A percentile compares a stretch with the other conserved stretches of the same genome.
These are phyloP conservation scores for Podaxis mareebaensis DNA, from an alignment of 768 basidiomycete genomes.

Conservation along the genomic window DNA sequence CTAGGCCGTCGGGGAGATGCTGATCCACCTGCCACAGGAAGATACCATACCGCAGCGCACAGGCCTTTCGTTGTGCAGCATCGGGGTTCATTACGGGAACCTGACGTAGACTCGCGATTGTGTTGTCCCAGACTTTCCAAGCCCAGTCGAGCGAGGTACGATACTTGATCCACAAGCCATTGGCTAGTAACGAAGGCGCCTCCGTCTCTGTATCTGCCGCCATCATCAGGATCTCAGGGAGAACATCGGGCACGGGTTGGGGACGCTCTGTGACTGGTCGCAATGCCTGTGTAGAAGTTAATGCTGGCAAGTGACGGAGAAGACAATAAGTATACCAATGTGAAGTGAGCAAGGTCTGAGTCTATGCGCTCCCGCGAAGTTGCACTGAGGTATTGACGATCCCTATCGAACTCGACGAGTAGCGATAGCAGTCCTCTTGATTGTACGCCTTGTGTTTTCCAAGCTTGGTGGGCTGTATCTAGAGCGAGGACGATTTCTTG, in stretches of 20 bases:
- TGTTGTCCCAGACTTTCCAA: slow-evolving; percentile 84
- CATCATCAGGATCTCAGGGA: slow-evolving; percentile 71
- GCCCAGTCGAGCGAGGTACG: slow-evolving; percentile 73
- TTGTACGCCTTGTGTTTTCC: slow-evolving; percentile 66
- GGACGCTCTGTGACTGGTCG: slow-evolving; percentile 42
- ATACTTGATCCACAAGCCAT: slow-evolving; percentile 82
- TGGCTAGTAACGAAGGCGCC: slow-evolving; percentile 70
- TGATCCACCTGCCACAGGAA: slow-evolving; percentile 77
- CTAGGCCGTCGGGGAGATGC: slow-evolving; percentile 73
- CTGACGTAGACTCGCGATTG: slow-evolving; percentile 72
- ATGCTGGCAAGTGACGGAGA: not conserved
- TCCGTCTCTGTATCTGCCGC: slow-evolving; percentile 57
- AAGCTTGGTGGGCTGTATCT: slow-evolving; percentile 59
- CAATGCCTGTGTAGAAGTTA: slow-evolving; percentile 38
- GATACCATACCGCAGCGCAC: slow-evolving; percentile 64
- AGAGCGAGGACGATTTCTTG: slow-evolving; percentile 57
- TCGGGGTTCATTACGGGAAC: slow-evolving; percentile 59
- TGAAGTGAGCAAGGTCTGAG: slow-evolving; percentile 61
- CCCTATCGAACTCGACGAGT: slow-evolving; percentile 65
- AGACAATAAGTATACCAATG: slow-evolving; percentile 45
- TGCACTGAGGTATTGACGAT: slow-evolving; percentile 48
- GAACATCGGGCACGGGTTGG: slow-evolving; percentile 43
- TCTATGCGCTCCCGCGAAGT: slow-evolving; percentile 59
- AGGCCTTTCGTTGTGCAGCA: slow-evolving; percentile 42
- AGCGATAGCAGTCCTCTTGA: slow-evolving; percentile 64